Evolutionary conservation across 371 early-diverging fungal species (phyloP), one percentile per base, ranked within the genome.

Genomic region (Haplosporangium sp.): DNA sequence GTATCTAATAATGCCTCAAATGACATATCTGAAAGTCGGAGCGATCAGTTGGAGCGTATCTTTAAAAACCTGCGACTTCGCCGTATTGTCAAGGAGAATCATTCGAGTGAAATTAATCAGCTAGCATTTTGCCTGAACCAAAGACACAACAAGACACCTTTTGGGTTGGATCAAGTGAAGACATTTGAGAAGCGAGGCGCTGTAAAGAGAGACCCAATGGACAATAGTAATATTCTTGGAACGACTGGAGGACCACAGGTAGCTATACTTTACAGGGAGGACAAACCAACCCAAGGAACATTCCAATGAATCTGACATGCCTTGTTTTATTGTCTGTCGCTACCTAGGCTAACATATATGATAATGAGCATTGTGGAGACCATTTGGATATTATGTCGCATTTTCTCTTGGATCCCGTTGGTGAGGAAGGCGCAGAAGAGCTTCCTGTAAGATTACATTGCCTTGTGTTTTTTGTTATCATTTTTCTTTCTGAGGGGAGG

Each of bases 341-440:
- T 20, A 27, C 57, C 42, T 62, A 96, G 92, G 89, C 93, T 34
- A 95, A 91, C 67, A 86, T 95, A 7, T 96, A 94, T 70, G 96
- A 96, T 77, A 96, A 96, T 83, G 95, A 95, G 82, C 95, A 96
- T 74, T 94, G 94, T 66, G 96, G 95, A 13, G 95, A 95, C 67
- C 96, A 96, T 68, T 84, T 96, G 75, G 96, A 96, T 78, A 92
- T 96, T 69, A 95, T 96, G 94, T 94, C 95, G 8, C 93, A 96
- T 74, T 96, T 91, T 73, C 87, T 91, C 58, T 75, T 93, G 20
- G 83, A 84, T 17, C 73, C 83, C 10, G 61, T 71, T 20, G 65
- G 63, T 37, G 84, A 82, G n/a, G 74, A 83, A 37, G 83, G 78
- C 20, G 81, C 74, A 8, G 85, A 82, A 27, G 77, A 71, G n/a